phyloP scores from a whole-genome alignment of 345 rosid genomes.

The Cochlearia excelsa region DNA sequence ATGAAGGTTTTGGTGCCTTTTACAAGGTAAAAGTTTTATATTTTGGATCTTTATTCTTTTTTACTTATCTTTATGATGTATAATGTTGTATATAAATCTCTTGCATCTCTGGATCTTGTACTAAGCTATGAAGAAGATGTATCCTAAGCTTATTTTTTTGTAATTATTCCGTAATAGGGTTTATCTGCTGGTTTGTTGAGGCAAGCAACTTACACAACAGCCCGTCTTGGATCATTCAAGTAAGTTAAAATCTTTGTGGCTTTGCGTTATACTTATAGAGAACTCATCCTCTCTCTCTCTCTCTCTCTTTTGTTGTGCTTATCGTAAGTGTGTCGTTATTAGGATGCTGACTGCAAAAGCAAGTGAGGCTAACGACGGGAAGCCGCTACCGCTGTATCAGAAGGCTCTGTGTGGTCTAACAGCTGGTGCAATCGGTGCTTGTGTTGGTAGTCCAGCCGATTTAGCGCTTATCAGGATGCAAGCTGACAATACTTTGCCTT shows the following conservation, averaged over 20 bases:
- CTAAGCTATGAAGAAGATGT: background rate
- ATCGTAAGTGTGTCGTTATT: conserved; percentile 3
- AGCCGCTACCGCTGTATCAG: conserved; percentile 95
- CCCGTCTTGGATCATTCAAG: conserved; percentile 96
- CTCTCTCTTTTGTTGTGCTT: conserved; percentile 6
- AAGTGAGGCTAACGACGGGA: conserved; percentile 82
- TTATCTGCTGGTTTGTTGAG: conserved; percentile 89
- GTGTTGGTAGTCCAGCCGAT: conserved; percentile 92
- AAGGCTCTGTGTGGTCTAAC: conserved; percentile 97
- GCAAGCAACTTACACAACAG: conserved; percentile 98
- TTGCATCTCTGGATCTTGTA: background rate
- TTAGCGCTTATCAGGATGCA: conserved; percentile 98
- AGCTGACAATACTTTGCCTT: conserved; percentile 90
- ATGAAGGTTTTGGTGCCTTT: conserved; percentile 84
- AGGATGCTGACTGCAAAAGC: conserved; percentile 93
- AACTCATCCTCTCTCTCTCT: too few relatives aligned
- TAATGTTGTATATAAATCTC: conserved; percentile 8
- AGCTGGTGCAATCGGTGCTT: conserved; percentile 98
- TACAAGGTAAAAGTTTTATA: conserved; percentile 64
- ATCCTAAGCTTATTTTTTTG: conserved; percentile 1
- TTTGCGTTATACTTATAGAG: background rate
- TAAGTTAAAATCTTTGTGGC: conserved; percentile 36
- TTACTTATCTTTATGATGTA: conserved; percentile 3
- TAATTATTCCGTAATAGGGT: conserved; percentile 48
- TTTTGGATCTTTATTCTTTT: conserved; percentile 2